Evolutionary conservation across 2,329 filamentous ascomycete species (phyloP).

Genomic region (Elsinoe australis): DNA sequence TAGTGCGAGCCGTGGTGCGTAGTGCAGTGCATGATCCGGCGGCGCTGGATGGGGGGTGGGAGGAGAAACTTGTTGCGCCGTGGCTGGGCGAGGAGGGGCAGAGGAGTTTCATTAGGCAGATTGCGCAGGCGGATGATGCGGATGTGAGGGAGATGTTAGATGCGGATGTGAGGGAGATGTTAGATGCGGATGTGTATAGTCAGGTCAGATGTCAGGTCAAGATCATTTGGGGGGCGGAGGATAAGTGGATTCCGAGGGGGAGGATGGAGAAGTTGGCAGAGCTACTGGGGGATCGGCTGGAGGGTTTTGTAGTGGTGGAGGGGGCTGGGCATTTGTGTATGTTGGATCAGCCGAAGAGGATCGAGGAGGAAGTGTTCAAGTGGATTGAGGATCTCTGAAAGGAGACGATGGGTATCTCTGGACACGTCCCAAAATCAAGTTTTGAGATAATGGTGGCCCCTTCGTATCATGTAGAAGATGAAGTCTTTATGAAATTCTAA

Average conservation of each 20-base stretch:
- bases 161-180: constrained; percentile 30
- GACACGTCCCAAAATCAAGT: too few relatives aligned
- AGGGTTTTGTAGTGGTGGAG: constrained; percentile 33
- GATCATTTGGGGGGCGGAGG: constrained; percentile 40
- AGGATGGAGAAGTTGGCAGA: constrained; percentile 31
- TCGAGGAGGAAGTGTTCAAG: constrained; percentile 34
- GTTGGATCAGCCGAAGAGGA: constrained; percentile 36
- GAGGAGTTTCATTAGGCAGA: constrained; percentile 36
- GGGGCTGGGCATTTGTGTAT: constrained; percentile 41
- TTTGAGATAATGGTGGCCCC: too few relatives aligned
- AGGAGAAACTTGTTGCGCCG: too few relatives aligned
- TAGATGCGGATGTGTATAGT: too few relatives aligned
- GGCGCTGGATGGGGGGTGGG: too few relatives aligned
- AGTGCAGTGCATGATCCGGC: too few relatives aligned
- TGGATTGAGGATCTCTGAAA: too few relatives aligned
- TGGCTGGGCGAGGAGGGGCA: constrained; percentile 29
- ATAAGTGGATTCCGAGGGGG: constrained; percentile 39
- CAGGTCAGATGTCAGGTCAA: constrained; percentile 32
- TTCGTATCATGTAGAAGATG: too few relatives aligned
- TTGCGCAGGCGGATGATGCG: constrained; percentile 33
- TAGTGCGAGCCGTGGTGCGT: too few relatives aligned
- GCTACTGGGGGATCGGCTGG: constrained; percentile 27
- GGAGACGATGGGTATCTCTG: too few relatives aligned
- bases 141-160: constrained; percentile 36
- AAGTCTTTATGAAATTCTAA: too few relatives aligned